phyloP scores from a whole-genome alignment of 2,329 filamentous ascomycete genomes.

The Trichophyton mentagrophytes region DNA sequence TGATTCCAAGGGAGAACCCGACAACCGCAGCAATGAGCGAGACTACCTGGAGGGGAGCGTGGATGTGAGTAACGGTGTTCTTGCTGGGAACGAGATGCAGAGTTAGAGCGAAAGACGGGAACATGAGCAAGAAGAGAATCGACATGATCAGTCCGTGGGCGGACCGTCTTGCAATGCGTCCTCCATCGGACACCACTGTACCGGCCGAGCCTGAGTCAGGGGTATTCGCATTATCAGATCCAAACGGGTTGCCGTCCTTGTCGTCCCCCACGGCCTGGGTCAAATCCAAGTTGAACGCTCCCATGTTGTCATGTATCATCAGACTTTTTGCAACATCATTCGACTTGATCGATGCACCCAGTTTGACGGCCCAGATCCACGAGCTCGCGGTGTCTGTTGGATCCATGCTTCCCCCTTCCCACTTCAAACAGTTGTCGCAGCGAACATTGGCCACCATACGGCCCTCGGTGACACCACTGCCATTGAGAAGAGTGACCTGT shows the following conservation, averaged over 20 bases:
- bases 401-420: slow-evolving; percentile 41
- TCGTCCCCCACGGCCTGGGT: slow-evolving; percentile 39
- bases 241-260: slow-evolving; percentile 23
- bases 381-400: slow-evolving; percentile 32
- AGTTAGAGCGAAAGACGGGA: slow-evolving; percentile 16
- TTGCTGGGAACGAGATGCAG: slow-evolving; percentile 10
- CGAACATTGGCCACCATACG: slow-evolving; percentile 45
- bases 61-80: slow-evolving; percentile 19
- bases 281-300: slow-evolving; percentile 37
- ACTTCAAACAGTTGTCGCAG: slow-evolving; percentile 43
- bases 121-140: slow-evolving; percentile 17
- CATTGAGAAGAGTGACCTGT: slow-evolving; percentile 39
- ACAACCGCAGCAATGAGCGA: slow-evolving; percentile 37
- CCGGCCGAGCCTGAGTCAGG: not conserved
- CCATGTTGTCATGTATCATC: slow-evolving; percentile 32
- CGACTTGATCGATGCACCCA: slow-evolving; percentile 37
- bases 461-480: slow-evolving; percentile 40
- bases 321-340: slow-evolving; percentile 35
- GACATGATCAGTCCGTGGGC: slow-evolving; percentile 20
- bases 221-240: not conserved
- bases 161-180: slow-evolving; percentile 9
- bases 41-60: slow-evolving; percentile 37
- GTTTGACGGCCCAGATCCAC: slow-evolving; percentile 41
- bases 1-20: slow-evolving; percentile 41
- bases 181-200: not conserved